These are phyloP conservation scores for Cladosporium sp. DNA, from an alignment of 2,329 filamentous ascomycete species.

Conservation along the genomic window DNA sequence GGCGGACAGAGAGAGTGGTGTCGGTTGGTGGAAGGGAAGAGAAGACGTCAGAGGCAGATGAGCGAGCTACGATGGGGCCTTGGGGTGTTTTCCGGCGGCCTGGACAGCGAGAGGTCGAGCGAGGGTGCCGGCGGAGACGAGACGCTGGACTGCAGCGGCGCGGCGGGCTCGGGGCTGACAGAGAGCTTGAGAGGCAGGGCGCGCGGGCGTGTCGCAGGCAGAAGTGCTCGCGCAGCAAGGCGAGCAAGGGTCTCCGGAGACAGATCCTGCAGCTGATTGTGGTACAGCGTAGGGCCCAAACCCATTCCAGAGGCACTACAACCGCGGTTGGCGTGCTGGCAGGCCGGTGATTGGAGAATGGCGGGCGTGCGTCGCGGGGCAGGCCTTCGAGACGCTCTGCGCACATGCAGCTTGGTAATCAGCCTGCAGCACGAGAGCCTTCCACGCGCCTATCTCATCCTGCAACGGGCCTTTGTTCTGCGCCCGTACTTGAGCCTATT, in stretches of 20 bases:
- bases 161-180: not conserved
- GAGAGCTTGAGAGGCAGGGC: not conserved
- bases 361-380: not conserved
- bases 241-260: not conserved
- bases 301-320: not conserved
- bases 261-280: not conserved
- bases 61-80: not conserved
- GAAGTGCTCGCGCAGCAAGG: not conserved
- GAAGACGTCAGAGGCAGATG: not conserved
- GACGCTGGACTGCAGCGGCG: too few relatives aligned
- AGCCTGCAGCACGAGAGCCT: conserved; percentile 1
- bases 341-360: not conserved
- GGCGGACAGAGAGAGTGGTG: not conserved
- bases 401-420: not conserved
- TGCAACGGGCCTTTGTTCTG: not conserved
- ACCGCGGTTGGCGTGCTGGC: not conserved
- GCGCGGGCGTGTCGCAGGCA: not conserved
- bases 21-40: not conserved
- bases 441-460: not conserved
- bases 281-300: not conserved
- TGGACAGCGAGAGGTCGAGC: too few relatives aligned
- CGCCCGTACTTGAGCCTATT: not conserved
- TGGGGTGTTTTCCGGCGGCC: not conserved
- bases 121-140: too few relatives aligned
- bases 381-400: not conserved